These are phyloP conservation scores for Amylocarpus encephaloides DNA, from an alignment of 2,329 filamentous ascomycete genomes.

Conservation along the genomic window DNA sequence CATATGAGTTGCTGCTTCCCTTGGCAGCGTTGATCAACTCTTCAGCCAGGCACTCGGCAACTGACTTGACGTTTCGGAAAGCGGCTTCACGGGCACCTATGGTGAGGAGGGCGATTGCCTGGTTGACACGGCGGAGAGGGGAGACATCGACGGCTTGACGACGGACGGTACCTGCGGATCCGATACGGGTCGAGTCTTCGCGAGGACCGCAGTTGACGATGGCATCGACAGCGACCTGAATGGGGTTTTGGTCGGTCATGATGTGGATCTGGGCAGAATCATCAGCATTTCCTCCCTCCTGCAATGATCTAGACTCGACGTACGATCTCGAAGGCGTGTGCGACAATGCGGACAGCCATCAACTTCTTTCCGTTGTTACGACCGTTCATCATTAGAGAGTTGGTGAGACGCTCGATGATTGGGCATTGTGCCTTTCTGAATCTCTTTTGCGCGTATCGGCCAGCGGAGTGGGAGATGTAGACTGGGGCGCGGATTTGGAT, in stretches of 20 bases:
- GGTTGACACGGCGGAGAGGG: slow-evolving; percentile 98
- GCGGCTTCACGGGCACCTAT: slow-evolving; percentile 97
- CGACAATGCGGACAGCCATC: slow-evolving; percentile 98
- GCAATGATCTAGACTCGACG: slow-evolving; percentile 38
- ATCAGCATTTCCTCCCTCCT: slow-evolving; percentile 11
- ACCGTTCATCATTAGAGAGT: slow-evolving; percentile 99
- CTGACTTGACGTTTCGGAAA: slow-evolving; percentile 99
- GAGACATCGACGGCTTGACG: slow-evolving; percentile 99
- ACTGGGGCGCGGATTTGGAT: slow-evolving; percentile 98
- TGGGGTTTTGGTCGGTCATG: slow-evolving; percentile 99
- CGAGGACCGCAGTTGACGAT: slow-evolving; percentile 99
- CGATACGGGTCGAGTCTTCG: slow-evolving; percentile 99
- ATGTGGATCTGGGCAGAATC: slow-evolving; percentile 75
- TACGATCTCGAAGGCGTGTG: slow-evolving; percentile 99
- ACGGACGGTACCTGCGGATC: slow-evolving; percentile 98
- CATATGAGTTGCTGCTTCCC: slow-evolving; percentile 99
- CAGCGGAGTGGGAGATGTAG: slow-evolving; percentile 98
- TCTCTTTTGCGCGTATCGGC: slow-evolving; percentile 97
- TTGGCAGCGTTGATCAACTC: slow-evolving; percentile 99
- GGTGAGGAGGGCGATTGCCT: slow-evolving; percentile 97
- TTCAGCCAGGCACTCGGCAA: slow-evolving; percentile 98
- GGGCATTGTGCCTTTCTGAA: slow-evolving; percentile 99
- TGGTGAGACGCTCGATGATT: slow-evolving; percentile 99
- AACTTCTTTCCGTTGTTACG: slow-evolving; percentile 99
- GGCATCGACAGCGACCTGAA: slow-evolving; percentile 98